These are phyloP conservation scores for Ganoderma resinaceum DNA, from an alignment of 1,284 basidiomycete genomes.

Conservation along the genomic window DNA sequence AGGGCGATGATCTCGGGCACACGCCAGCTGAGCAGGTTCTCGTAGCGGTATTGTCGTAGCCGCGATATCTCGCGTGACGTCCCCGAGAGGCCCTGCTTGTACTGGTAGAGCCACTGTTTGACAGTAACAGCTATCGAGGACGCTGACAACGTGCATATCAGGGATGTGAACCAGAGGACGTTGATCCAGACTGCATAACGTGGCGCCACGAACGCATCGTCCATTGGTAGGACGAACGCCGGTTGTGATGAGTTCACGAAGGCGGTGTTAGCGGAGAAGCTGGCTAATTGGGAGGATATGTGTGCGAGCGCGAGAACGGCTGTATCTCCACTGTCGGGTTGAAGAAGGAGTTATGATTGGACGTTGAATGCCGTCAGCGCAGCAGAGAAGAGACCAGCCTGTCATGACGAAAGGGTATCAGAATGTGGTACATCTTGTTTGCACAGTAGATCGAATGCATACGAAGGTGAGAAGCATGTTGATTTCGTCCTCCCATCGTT, in stretches of 20 bases:
- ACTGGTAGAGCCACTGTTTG: slow-evolving; percentile 17
- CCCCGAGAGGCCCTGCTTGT: slow-evolving; percentile 5
- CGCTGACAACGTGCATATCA: slow-evolving; percentile 13
- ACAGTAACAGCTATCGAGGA: slow-evolving; percentile 14
- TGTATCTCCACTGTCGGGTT: slow-evolving; percentile 16
- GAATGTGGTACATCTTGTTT: not conserved
- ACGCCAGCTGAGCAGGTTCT: slow-evolving; percentile 11
- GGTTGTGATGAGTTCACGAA: slow-evolving; percentile 7
- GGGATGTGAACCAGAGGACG: slow-evolving; percentile 13
- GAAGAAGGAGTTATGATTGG: slow-evolving; percentile 23
- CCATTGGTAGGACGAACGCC: slow-evolving; percentile 5
- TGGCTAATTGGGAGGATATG: slow-evolving; percentile 21
- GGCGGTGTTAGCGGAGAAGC: not conserved
- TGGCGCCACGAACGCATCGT: slow-evolving; percentile 1
- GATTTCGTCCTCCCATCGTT: slow-evolving; percentile 24
- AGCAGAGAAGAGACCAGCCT: slow-evolving; percentile 29
- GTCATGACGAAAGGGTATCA: not conserved
- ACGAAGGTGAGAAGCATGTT: slow-evolving; percentile 27
- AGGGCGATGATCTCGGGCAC: slow-evolving; percentile 12
- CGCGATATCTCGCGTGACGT: slow-evolving; percentile 9
- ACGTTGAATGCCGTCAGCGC: slow-evolving; percentile 28
- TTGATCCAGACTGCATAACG: slow-evolving; percentile 29
- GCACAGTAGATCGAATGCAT: not conserved
- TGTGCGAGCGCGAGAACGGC: slow-evolving; percentile 12
- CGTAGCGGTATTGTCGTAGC: slow-evolving; percentile 12